Evolutionary conservation across 164 flowering plant genomes (phyloP).

Genomic region (Paratinospora sagittata): DNA sequence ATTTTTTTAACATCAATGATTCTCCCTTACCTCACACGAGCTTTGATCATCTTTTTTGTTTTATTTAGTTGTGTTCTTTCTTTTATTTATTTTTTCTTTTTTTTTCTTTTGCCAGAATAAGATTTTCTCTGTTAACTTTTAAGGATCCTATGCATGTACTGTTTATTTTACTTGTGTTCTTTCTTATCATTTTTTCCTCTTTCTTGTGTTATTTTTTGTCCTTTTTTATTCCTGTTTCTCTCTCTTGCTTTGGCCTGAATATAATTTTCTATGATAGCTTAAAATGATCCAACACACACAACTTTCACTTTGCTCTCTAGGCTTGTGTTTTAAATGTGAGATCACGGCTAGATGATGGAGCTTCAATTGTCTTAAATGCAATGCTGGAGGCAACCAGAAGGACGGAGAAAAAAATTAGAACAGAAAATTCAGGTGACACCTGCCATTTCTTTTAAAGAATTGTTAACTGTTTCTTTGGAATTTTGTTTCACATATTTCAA

Average conservation of each 20-base stretch:
- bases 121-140: neutral
- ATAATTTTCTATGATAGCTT: no score
- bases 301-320: slow-evolving; percentile 21
- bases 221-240: no score
- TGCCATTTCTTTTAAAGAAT: neutral
- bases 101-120: neutral
- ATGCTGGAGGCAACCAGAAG: slow-evolving; percentile 50
- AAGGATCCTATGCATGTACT: neutral
- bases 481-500: neutral
- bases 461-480: neutral
- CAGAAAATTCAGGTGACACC: slow-evolving; percentile 53
- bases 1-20: neutral
- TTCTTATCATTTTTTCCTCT: no score
- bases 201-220: no score
- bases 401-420: slow-evolving; percentile 44
- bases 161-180: no score
- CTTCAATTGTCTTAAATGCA: slow-evolving; percentile 59
- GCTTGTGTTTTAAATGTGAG: slow-evolving; percentile 66
- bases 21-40: neutral
- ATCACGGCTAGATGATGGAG: slow-evolving; percentile 46
- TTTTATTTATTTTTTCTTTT: neutral
- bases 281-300: neutral
- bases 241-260: no score
- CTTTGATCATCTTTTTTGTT: neutral
- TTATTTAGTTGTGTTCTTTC: neutral